A percentile compares a stretch with the other conserved stretches of the same genome.
Evolutionary conservation across 2,329 filamentous ascomycete species (phyloP).

Genomic region (Cladosporium oxysporum): DNA sequence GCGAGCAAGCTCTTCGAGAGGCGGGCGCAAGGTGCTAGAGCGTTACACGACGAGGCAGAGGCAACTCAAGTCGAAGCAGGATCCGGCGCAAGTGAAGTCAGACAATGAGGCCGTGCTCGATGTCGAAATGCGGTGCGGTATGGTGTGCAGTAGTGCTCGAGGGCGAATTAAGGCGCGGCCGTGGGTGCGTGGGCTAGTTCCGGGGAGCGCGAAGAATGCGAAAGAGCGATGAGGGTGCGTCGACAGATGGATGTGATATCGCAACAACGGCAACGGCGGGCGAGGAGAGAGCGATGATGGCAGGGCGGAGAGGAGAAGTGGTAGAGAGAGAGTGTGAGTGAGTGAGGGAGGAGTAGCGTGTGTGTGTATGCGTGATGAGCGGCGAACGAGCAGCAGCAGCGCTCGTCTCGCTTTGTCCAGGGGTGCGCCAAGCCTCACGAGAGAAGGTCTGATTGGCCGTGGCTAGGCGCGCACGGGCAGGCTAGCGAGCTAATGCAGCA

Average conservation of each 20-base stretch:
- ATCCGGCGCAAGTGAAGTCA: background rate
- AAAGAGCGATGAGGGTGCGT: constrained; percentile 1
- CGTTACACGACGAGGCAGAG: background rate
- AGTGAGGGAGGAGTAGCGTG: background rate
- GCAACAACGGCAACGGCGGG: constrained; percentile 2
- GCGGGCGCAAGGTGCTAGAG: constrained; percentile 10
- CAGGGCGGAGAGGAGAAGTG: background rate
- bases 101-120: constrained; percentile 18
- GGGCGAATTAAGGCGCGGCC: constrained; percentile 16
- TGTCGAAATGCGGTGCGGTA: constrained; percentile 2
- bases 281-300: constrained; percentile 6
- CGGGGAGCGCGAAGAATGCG: constrained; percentile 3
- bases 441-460: background rate
- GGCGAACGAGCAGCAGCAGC: background rate
- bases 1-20: constrained; percentile 17
- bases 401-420: background rate
- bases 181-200: constrained; percentile 6
- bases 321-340: background rate
- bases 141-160: constrained; percentile 1
- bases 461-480: background rate
- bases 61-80: background rate
- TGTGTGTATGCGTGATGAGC: background rate
- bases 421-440: background rate
- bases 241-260: background rate
- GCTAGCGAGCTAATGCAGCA: background rate